Evolutionary conservation across 805 yeast genomes (phyloP).

Genomic region (Kodamaea hsintzibuensis): DNA sequence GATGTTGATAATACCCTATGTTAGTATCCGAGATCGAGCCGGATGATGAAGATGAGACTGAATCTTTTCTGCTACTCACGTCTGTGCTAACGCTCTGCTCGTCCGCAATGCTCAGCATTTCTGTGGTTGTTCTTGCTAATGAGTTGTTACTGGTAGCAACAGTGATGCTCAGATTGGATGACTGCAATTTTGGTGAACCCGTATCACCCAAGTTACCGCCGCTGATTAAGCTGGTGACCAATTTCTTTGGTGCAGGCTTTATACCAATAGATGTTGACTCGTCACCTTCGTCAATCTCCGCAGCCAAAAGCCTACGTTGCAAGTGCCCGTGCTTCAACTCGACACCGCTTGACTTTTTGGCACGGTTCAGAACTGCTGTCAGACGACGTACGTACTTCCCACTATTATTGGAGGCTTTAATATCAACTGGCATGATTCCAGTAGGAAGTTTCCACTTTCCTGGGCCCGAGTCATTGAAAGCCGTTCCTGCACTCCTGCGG

Average conservation of each 20-base stretch:
- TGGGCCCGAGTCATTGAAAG: conserved; percentile 50
- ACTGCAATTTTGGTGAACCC: conserved; percentile 7
- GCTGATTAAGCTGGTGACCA: background rate
- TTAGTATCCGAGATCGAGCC: conserved; percentile 29
- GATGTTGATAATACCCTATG: conserved; percentile 44
- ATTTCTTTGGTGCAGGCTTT: conserved; percentile 5
- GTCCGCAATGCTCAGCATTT: conserved; percentile 21
- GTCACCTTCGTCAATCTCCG: conserved; percentile 72
- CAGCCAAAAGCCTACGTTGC: conserved; percentile 67
- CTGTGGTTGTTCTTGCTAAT: conserved; percentile 33
- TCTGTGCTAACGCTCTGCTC: conserved; percentile 20
- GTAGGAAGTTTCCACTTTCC: conserved; percentile 51
- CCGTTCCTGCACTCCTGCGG: conserved; percentile 47
- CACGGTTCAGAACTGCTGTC: conserved; percentile 16
- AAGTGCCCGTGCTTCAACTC: conserved; percentile 64
- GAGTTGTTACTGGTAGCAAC: conserved; percentile 21
- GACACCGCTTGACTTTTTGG: conserved; percentile 43
- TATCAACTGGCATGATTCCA: conserved; percentile 52
- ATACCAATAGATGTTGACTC: conserved; percentile 12
- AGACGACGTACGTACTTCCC: conserved; percentile 30
- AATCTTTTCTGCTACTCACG: conserved; percentile 20
- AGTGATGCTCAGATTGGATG: conserved; percentile 18
- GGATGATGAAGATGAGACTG: conserved; percentile 27
- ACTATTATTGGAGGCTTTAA: conserved; percentile 8
- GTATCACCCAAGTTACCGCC: conserved; percentile 6